Evolutionary conservation across 768 basidiomycete species (phyloP), one percentile per base, ranked within the genome.

Genomic region (Mrakia hoshinonis): DNA sequence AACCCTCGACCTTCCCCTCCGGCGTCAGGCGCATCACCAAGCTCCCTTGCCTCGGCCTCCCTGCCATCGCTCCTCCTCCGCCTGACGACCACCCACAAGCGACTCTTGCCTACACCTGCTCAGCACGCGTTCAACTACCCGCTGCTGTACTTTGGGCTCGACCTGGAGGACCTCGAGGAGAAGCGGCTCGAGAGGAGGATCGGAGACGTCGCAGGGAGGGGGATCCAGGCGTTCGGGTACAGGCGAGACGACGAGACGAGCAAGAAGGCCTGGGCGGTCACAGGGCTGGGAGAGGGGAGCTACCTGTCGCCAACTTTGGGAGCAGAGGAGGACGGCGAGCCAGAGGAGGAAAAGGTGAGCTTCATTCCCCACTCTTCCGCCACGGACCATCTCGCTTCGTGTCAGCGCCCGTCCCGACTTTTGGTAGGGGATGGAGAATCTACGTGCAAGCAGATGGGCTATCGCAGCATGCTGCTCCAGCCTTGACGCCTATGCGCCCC

Each of bases 81-180:
- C 66, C 85, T 84, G 76, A 78, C 80, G 31, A 83, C 87, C 49
- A 82, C 83, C 0, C 87, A 87, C 76, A 80, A 82, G 2, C 82
- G 86, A 20, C 78, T 83, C 31, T 79, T 86, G 4, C 87, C 87
- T 0, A 71, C 73, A 13, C 75, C 78, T 12, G 80, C 86, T 3
- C 73, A 78, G 22, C 85, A 88, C 76, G 78, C 83, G 0, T 89
- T 87, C 76, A 82, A 81, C n/a, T 89, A 88, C 76, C 83, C 85
- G 0, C 85, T 85, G 2, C 75, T 87, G 13, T 83, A 83, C 52
- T 72, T 87, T 4, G 81, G 86, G 20, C 77, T 87, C n/a, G 84
- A 86, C 10, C 77, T 89, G 22, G 79, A 83, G 69, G 82, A 82
- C 0, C 78, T 89, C 15, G 87, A 87, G 75, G 52, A 74, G 12